Evolutionary conservation across 2,329 filamentous ascomycete species (phyloP), one percentile per base, ranked within the genome.

Genomic region (Trichothecium sympodiale): DNA sequence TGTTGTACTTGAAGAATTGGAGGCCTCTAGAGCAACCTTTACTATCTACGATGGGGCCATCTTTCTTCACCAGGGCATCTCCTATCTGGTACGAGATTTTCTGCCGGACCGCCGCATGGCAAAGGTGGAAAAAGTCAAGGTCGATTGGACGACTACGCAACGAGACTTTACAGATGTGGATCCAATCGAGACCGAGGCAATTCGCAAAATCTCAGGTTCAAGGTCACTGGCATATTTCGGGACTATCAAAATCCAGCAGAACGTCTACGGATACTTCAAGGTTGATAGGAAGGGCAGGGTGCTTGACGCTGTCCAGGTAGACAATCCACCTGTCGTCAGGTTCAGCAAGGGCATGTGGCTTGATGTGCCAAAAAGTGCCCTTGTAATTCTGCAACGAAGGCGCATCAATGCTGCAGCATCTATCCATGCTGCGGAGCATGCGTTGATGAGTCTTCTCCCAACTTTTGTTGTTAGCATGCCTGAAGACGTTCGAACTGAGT

Each of bases 221-320:
- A 58, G 66, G 4, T 82, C 72, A 0, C 72, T 77, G 41, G 89
- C 88, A 1, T 96, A 85, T 59, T 88, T 85, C 52, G 91, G 91
- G 26, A 65, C 75, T 0, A 89, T 98, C 53, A 80, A 82, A 48
- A 88, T 96, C 49, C 76, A 81, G 43, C 82, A 89, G 45, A 80
- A 84, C 20, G 87, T 98, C 2, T 96, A 93, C 54, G 91, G 91
- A 2, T 98, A 91, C 64, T 96, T 95, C 71, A 96, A 96, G 54
- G 65, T 95, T n/a, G 88, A 96, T 57, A 82, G 80, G 52, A 80
- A 77, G 46, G 75, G 82, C 2, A 77, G 85, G 2, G 84, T 96
- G 38, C 72, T 96, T 12, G 91, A 98, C 54, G 89, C 89, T 3
- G 81, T 96, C 0, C 76, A 89, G 40, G 87, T 96, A 16, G 85